phyloP scores from a whole-genome alignment of 1,284 basidiomycete genomes.

The Thelephora terrestris region DNA sequence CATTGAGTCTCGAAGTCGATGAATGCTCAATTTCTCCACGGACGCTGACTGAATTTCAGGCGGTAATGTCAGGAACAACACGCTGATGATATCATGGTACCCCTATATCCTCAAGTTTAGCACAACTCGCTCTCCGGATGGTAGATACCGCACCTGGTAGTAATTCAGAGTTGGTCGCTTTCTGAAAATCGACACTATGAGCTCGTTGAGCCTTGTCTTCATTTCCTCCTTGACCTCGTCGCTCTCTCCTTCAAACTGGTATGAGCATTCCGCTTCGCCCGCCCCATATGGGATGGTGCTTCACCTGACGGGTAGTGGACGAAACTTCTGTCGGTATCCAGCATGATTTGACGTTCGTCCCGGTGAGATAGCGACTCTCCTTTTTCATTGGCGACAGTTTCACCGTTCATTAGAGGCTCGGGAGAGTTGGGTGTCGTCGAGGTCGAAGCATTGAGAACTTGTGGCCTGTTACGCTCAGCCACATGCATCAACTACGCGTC shows the following conservation, averaged over 20 bases:
- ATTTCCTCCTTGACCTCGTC: conserved; percentile 34
- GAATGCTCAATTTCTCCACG: conserved; percentile 67
- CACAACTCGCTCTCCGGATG: background rate
- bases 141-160: conserved; percentile 55
- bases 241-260: conserved; percentile 12
- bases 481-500: background rate
- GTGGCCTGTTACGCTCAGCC: conserved; percentile 27
- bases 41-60: conserved; percentile 44
- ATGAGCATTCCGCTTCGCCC: conserved; percentile 6
- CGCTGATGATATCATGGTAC: conserved; percentile 87
- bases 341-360: conserved; percentile 76
- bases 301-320: conserved; percentile 82
- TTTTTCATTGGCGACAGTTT: conserved; percentile 7
- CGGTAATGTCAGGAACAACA: conserved; percentile 75
- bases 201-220: conserved; percentile 59
- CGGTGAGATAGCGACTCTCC: conserved; percentile 14
- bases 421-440: conserved; percentile 6
- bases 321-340: conserved; percentile 85
- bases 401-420: conserved; percentile 1
- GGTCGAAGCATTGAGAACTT: conserved; percentile 29
- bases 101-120: conserved; percentile 37
- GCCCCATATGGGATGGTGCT: conserved; percentile 16
- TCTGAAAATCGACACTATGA: conserved; percentile 71
- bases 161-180: conserved; percentile 68
- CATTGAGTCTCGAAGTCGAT: conserved; percentile 85